A percentile compares a stretch with the other conserved stretches of the same genome.
These are phyloP conservation scores for Parastagonospora nodorum DNA, from an alignment of 2,329 filamentous ascomycete genomes.

Conservation along the genomic window DNA sequence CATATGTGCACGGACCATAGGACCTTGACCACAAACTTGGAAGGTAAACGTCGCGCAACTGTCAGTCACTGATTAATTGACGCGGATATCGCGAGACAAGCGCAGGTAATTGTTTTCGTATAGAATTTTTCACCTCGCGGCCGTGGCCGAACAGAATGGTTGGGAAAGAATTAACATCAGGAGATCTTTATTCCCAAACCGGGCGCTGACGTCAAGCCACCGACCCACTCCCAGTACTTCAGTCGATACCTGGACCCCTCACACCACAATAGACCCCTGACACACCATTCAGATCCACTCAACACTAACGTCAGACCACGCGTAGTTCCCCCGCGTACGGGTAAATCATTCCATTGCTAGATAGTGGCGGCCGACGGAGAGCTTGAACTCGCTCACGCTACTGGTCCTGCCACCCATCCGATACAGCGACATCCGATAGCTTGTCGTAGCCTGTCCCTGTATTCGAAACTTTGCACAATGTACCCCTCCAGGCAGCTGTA, in stretches of 20 bases:
- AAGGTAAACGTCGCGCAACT: no score
- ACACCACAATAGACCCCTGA: slow-evolving; percentile 20
- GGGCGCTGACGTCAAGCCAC: slow-evolving; percentile 25
- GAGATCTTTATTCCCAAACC: slow-evolving; percentile 23
- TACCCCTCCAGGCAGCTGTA: slow-evolving; percentile 28
- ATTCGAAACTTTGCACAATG: neutral
- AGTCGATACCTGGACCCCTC: slow-evolving; percentile 20
- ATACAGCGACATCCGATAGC: slow-evolving; percentile 41
- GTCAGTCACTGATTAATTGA: no score
- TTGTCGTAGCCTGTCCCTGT: slow-evolving; percentile 5
- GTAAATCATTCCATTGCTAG: no score
- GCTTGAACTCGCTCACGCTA: slow-evolving; percentile 16
- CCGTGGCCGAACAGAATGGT: slow-evolving; percentile 6
- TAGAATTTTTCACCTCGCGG: neutral
- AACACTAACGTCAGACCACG: slow-evolving; percentile 23
- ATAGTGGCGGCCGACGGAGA: no score
- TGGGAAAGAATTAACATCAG: slow-evolving; percentile 23
- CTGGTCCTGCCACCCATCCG: slow-evolving; percentile 31
- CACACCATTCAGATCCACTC: slow-evolving; percentile 6
- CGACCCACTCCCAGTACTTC: slow-evolving; percentile 9
- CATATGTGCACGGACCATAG: no score
- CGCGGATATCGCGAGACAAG: no score
- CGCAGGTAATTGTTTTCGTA: no score
- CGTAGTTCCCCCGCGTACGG: slow-evolving; percentile 6
- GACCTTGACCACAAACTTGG: no score